phyloP scores from a whole-genome alignment of 257 asterid genomes.

The Nicotiana tomentosiformis region DNA sequence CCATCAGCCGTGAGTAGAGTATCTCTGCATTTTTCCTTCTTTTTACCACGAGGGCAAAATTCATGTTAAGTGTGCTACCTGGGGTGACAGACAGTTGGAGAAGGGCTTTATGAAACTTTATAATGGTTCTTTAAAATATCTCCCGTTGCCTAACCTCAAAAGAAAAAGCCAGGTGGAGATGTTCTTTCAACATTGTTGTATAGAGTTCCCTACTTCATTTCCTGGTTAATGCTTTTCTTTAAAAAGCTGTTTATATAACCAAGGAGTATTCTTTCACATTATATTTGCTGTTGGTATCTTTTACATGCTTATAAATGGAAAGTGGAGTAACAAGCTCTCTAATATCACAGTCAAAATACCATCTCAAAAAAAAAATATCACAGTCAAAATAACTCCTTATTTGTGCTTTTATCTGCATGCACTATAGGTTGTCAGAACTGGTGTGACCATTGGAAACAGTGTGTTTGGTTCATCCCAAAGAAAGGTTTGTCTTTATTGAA shows the following conservation, averaged over 20 bases:
- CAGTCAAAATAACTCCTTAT: background rate
- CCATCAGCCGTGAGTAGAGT: constrained; percentile 41
- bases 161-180: background rate
- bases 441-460: constrained; percentile 99
- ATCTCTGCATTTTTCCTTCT: background rate
- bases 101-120: background rate
- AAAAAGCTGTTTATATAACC: background rate
- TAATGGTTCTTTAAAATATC: background rate
- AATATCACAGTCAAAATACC: background rate
- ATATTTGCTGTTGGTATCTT: background rate
- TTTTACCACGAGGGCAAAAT: background rate
- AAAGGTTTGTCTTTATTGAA: constrained; percentile 47
- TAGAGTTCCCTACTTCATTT: background rate
- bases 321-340: background rate
- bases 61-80: background rate
- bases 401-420: constrained; percentile 4
- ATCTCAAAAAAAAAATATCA: too few species aligned
- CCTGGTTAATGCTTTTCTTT: background rate
- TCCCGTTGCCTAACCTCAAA: background rate
- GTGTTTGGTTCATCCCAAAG: constrained; percentile 71
- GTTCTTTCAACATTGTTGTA: background rate
- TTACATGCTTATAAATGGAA: background rate
- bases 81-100: background rate
- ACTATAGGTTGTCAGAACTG: constrained; percentile 52
- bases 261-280: background rate